Conservation (phyloP, 129 eudicot species). For the Saussurea involucrata region DNA sequence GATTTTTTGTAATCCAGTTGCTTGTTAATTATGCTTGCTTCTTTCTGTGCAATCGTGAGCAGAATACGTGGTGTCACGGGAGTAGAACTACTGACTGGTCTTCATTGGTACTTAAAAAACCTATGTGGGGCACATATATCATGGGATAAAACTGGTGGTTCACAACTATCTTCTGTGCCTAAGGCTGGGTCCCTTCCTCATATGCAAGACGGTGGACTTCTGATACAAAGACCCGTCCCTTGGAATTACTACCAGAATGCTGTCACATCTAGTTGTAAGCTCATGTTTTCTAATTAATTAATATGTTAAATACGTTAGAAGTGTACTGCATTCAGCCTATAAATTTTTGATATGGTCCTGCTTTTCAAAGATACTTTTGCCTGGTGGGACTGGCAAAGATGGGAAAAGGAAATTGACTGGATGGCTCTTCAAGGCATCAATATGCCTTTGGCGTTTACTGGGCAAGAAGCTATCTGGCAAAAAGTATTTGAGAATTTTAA, state of each 20-base stretch:
- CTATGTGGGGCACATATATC: constrained; percentile 85
- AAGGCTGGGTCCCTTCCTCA: constrained; percentile 70
- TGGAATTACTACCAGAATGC: constrained; percentile 92
- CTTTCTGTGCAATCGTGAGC: constrained; percentile 14
- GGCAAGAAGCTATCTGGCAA: constrained; percentile 95
- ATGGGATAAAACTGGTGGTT: constrained; percentile 86
- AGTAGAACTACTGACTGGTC: constrained; percentile 70
- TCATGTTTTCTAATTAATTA: constrained; percentile 2
- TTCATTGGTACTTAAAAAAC: constrained; percentile 79
- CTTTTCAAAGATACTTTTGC: constrained; percentile 63
- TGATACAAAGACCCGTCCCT: constrained; percentile 69
- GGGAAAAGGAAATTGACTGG: constrained; percentile 98
- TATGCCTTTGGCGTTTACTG: constrained; percentile 87
- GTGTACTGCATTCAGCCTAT: not conserved
- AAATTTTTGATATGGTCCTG: not conserved
- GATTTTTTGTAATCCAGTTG: not conserved
- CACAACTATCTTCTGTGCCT: constrained; percentile 73
- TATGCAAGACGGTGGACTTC: constrained; percentile 51
- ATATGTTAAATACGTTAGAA: not conserved
- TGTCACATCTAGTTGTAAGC: constrained; percentile 82
- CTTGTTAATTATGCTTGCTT: constrained; percentile 6
- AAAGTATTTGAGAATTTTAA: constrained; percentile 82
- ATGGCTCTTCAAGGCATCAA: constrained; percentile 92
- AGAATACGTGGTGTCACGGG: constrained; percentile 80
- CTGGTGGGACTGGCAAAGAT: constrained; percentile 97